phyloP scores from a whole-genome alignment of 2,329 filamentous ascomycete genomes.

The Zalaria sp. region DNA sequence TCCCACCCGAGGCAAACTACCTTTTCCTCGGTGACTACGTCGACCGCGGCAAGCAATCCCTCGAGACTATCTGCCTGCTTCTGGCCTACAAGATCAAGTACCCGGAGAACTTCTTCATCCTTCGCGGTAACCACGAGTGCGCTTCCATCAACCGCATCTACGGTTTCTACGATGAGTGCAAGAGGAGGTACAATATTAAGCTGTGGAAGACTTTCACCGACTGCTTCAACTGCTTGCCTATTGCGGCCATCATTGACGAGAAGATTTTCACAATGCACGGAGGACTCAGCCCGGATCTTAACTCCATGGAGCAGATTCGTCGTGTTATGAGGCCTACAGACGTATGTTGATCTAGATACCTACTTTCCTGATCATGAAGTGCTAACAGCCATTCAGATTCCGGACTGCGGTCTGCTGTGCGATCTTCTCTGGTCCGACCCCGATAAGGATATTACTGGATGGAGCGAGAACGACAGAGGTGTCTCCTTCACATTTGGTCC shows the following conservation, averaged over 20 bases:
- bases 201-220: conserved; percentile 99
- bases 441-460: conserved; percentile 97
- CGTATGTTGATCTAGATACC: conserved; percentile 45
- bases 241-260: conserved; percentile 97
- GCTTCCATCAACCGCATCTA: conserved; percentile 98
- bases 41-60: conserved; percentile 95
- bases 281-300: conserved; percentile 88
- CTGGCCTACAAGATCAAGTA: conserved; percentile 99
- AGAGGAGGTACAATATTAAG: conserved; percentile 98
- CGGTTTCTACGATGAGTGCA: conserved; percentile 99
- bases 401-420: conserved; percentile 92
- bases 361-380: conserved; percentile 9
- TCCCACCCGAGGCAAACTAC: conserved; percentile 97
- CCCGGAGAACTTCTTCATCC: conserved; percentile 98
- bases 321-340: conserved; percentile 98
- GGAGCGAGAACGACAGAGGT: conserved; percentile 97
- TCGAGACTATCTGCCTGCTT: conserved; percentile 94
- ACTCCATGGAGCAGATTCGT: conserved; percentile 99
- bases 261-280: conserved; percentile 99
- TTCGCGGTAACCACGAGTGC: conserved; percentile 97
- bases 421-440: conserved; percentile 98
- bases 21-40: conserved; percentile 99
- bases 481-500: conserved; percentile 98
- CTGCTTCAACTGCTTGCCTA: conserved; percentile 97
- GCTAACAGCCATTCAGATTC: conserved; percentile 52